These are phyloP conservation scores for Diphasiastrum complanatum DNA, from an alignment of 83 land plant genomes.

Conservation along the genomic window DNA sequence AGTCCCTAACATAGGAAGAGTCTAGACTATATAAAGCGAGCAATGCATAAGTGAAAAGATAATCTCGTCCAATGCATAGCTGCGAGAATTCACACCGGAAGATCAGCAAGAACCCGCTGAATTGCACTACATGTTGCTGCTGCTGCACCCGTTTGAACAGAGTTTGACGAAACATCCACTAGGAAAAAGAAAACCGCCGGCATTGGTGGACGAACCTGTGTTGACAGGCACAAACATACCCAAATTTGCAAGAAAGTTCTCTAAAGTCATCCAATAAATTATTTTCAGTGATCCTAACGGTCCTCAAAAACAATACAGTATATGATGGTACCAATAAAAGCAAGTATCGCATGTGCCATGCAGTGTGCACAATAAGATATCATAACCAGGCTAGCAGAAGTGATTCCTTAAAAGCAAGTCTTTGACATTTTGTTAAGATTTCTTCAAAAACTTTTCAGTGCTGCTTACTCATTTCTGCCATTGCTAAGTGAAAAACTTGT, in stretches of 20 bases:
- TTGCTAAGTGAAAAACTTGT: no score
- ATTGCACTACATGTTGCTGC: conserved; percentile 97
- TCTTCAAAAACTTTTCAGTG: no score
- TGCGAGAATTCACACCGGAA: conserved; percentile 47
- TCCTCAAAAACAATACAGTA: neutral
- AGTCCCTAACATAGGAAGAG: no score
- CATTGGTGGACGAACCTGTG: conserved; percentile 96
- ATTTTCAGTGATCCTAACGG: neutral
- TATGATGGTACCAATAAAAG: neutral
- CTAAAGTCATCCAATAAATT: no score
- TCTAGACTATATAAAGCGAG: no score
- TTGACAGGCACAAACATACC: neutral
- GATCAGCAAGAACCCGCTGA: conserved; percentile 67
- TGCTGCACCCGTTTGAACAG: conserved; percentile 87
- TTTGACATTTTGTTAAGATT: no score
- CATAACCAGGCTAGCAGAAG: no score
- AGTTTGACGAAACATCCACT: conserved; percentile 91
- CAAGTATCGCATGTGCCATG: neutral
- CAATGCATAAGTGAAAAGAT: no score
- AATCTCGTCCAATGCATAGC: neutral
- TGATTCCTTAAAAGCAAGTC: no score
- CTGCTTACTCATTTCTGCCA: no score
- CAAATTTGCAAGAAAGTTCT: neutral
- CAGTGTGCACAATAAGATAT: no score
- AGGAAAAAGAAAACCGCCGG: conserved; percentile 91